These are phyloP conservation scores for Alternaria gaisen DNA, from an alignment of 2,329 filamentous ascomycete species.

Conservation along the genomic window DNA sequence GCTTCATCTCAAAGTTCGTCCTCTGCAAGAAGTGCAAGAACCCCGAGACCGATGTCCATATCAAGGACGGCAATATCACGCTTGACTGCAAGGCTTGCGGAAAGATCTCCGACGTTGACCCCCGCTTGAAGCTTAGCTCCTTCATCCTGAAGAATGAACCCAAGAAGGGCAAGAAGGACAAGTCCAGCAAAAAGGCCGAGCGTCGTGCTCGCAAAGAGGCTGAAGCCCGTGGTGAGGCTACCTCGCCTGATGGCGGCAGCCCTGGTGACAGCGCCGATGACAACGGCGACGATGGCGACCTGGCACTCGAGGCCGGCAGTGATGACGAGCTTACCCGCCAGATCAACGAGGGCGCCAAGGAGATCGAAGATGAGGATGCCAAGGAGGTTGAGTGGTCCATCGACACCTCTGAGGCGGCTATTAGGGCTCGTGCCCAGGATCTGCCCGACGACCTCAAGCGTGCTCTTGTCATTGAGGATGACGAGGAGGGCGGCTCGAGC, in stretches of 20 bases:
- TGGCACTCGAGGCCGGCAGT: conserved; percentile 75
- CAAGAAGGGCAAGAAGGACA: conserved; percentile 96
- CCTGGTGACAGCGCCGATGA: conserved; percentile 74
- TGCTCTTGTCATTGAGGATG: conserved; percentile 83
- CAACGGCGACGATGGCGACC: conserved; percentile 70
- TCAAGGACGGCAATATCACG: conserved; percentile 91
- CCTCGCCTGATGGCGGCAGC: conserved; percentile 64
- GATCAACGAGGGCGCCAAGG: conserved; percentile 72
- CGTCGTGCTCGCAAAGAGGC: conserved; percentile 85
- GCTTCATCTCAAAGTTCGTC: conserved; percentile 98
- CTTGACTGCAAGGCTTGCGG: conserved; percentile 99
- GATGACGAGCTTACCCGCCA: conserved; percentile 90
- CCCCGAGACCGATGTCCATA: conserved; percentile 93
- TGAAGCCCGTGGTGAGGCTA: conserved; percentile 64
- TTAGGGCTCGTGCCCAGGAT: conserved; percentile 91
- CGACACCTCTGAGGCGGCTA: conserved; percentile 93
- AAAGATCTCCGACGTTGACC: conserved; percentile 88
- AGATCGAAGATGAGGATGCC: conserved; percentile 75
- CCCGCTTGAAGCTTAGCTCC: conserved; percentile 92
- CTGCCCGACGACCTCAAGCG: conserved; percentile 96
- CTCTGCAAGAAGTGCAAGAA: conserved; percentile 99
- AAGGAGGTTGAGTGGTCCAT: conserved; percentile 95
- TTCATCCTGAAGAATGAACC: conserved; percentile 97
- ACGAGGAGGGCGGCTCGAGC: conserved; percentile 79
- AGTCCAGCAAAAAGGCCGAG: conserved; percentile 86